A percentile compares a stretch with the other conserved stretches of the same genome.
Evolutionary conservation across 2,329 filamentous ascomycete species (phyloP).

Genomic region (Paracorniculantispora psalliotae): DNA sequence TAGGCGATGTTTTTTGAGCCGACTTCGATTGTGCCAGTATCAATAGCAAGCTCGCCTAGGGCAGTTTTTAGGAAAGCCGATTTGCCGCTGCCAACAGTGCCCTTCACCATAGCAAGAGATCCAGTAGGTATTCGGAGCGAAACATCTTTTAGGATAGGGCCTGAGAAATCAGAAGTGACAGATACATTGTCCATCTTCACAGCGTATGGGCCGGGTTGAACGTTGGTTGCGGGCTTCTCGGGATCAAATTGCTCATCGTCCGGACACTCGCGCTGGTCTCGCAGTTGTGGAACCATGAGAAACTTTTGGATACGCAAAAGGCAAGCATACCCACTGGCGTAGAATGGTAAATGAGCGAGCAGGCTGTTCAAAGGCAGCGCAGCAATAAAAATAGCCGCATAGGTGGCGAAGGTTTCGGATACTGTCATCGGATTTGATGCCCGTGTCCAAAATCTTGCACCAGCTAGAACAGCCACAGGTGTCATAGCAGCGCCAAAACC

Average conservation of each 20-base stretch:
- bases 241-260: neutral
- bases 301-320: neutral
- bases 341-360: neutral
- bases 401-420: neutral
- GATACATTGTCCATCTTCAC: neutral
- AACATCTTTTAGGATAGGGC: neutral
- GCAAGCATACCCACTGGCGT: neutral
- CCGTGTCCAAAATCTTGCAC: conserved; percentile 5
- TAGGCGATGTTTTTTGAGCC: neutral
- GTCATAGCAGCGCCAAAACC: neutral
- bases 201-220: neutral
- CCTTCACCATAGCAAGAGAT: neutral
- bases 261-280: neutral
- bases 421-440: neutral
- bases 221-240: neutral
- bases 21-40: neutral
- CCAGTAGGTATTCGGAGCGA: neutral
- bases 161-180: neutral
- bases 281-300: neutral
- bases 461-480: neutral
- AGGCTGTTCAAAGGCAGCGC: neutral
- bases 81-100: neutral
- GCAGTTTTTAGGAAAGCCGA: neutral
- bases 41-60: neutral
- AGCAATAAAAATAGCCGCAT: neutral